Evolutionary conservation across 2,329 filamentous ascomycete genomes (phyloP), one percentile per base, ranked within the genome.

Genomic region (Penicillium sp.): DNA sequence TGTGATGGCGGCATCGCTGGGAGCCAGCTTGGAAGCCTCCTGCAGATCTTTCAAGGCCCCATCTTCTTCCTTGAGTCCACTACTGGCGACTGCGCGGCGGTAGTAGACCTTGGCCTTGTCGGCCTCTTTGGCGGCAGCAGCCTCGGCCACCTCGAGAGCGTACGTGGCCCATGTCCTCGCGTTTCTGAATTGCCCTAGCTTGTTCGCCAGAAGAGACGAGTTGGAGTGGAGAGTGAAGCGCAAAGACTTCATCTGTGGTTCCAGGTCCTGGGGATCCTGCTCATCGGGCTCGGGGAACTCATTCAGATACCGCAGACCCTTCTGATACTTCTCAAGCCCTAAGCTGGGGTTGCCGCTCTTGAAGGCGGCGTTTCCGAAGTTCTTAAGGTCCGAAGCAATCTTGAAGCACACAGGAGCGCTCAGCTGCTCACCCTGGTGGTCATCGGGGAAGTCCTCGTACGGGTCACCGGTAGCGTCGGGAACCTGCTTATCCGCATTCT

Each of bases 391-490:
- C 5, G 85, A 83, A 2, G 91, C 93, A 64, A 98, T 93, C 78
- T 91, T 87, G 75, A 92, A 85, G 65, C 93, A 86, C 64, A 90
- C 85, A 19, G 83, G 75, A 15, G 90, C 90, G 54, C 87, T 85
- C 65, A 93, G 85, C 58, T 88, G 83, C 58, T 87, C 80, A 52
- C 85, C 82, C 65, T 83, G 65, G 80, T 78, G 87, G 80, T 99
- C 95, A 75, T 97, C 93, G 38, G 95, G 95, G 80, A 91, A 98
- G 76, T 98, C 95, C 81, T 98, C 94, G 80, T 96, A 97, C 6
- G 88, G 86, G 81, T 99, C 95, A 66, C 95, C 95, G 15, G 91
- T 92, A 57, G 86, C 83, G 75, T 98, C 94, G 60, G 91, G 85
- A 41, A 83, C 79, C 79, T 91, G 92, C 70, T 88, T 85, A 57